Conservation (phyloP, 106 monocot species). For the Dactylorhiza incarnata region DNA sequence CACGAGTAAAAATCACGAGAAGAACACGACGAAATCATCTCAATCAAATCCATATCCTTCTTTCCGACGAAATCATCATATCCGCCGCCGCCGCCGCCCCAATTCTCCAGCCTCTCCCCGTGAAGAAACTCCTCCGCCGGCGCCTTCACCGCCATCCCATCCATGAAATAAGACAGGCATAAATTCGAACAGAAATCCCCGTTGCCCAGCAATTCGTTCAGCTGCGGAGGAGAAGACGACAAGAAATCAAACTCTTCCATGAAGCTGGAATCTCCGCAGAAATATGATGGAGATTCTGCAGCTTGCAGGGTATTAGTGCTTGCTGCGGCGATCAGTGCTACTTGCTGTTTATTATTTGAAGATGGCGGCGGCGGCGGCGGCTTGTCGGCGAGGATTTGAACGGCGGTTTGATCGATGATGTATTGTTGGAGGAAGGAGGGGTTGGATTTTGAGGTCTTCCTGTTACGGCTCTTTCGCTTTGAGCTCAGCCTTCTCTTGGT, state of each 20-base stretch:
- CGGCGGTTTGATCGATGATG: constrained; percentile 22
- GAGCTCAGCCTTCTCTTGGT: constrained; percentile 50
- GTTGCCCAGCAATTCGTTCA: not conserved
- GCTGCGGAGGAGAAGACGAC: not conserved
- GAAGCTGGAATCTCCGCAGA: not conserved
- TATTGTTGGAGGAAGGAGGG: constrained; percentile 38
- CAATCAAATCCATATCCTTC: constrained; percentile 20
- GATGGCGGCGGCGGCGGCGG: not conserved
- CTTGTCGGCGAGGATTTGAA: not conserved
- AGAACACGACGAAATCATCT: constrained; percentile 1
- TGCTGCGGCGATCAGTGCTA: not conserved
- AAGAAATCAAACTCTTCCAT: not conserved
- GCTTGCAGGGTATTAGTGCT: not conserved
- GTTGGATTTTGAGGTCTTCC: constrained; percentile 22
- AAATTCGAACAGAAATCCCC: not conserved
- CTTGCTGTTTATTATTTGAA: not conserved
- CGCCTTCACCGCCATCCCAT: not conserved
- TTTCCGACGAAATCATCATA: not conserved
- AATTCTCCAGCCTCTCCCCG: not conserved
- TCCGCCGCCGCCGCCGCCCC: not conserved
- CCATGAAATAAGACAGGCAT: not conserved
- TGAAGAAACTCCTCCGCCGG: not conserved
- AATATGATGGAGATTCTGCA: not conserved
- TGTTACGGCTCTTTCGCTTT: constrained; percentile 30
- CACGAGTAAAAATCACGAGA: not conserved